phyloP scores from a whole-genome alignment of 768 basidiomycete species.

The Calvatia gigantea region DNA sequence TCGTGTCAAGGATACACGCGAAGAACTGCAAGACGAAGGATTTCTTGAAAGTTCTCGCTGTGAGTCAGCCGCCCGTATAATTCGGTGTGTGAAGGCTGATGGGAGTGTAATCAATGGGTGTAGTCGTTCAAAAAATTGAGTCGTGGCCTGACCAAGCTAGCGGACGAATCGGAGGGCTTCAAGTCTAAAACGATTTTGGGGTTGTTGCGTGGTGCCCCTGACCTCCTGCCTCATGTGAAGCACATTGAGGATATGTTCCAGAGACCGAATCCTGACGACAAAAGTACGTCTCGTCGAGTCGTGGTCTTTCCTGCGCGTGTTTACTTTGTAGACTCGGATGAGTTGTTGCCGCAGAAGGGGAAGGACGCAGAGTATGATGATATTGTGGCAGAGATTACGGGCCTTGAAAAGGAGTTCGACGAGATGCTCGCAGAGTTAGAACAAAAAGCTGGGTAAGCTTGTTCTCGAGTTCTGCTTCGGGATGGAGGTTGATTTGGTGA shows the following conservation, averaged over 20 bases:
- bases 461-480: background rate
- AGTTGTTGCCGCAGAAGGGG: conserved; percentile 78
- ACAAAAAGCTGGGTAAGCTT: conserved; percentile 60
- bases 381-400: conserved; percentile 65
- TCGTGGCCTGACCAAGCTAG: conserved; percentile 59
- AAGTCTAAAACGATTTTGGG: conserved; percentile 72
- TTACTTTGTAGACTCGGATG: conserved; percentile 47
- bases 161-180: conserved; percentile 68
- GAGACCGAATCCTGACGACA: conserved; percentile 39
- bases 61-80: conserved; percentile 27
- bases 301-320: background rate
- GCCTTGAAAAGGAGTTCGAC: conserved; percentile 72
- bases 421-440: conserved; percentile 60
- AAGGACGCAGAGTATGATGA: conserved; percentile 84
- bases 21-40: conserved; percentile 85
- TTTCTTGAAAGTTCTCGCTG: conserved; percentile 79
- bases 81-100: background rate
- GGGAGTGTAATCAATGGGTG: background rate
- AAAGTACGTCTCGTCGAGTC: conserved; percentile 37
- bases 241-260: conserved; percentile 72
- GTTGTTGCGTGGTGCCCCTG: conserved; percentile 77
- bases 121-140: conserved; percentile 78
- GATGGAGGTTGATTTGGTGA: background rate
- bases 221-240: conserved; percentile 67
- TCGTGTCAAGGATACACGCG: conserved; percentile 93